Evolutionary conservation across 139 green algal species (phyloP).

Genomic region (Spirogloea muscicola): DNA sequence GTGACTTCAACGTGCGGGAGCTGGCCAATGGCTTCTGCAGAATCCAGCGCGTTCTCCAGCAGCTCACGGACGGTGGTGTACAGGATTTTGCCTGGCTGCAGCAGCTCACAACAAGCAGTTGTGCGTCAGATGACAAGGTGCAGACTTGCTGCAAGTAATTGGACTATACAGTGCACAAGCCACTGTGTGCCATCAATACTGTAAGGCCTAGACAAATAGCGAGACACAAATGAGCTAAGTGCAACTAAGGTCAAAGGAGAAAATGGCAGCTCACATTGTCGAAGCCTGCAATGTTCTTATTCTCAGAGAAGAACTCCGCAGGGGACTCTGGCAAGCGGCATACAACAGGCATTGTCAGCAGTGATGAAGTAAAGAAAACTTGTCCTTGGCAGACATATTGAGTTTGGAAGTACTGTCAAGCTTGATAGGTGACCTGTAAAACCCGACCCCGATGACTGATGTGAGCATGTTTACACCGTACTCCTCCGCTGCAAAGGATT

Average conservation of each 20-base stretch:
- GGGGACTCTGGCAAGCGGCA: constrained; percentile 52
- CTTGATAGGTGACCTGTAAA: no score
- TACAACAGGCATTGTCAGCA: no score
- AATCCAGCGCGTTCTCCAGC: constrained; percentile 91
- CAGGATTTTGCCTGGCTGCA: constrained; percentile 88
- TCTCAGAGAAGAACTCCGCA: constrained; percentile 96
- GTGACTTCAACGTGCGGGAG: constrained; percentile 46
- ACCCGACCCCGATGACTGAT: no score
- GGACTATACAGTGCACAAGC: neutral
- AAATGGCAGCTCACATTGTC: constrained; percentile 69
- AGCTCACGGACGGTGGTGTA: constrained; percentile 95
- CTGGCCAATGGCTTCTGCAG: constrained; percentile 73
- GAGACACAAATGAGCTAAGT: neutral
- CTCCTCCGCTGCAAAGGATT: no score
- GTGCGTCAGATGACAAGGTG: no score
- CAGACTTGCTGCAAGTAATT: no score
- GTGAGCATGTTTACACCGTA: no score
- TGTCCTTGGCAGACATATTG: no score
- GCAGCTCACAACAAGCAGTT: no score
- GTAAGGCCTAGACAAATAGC: neutral
- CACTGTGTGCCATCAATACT: neutral
- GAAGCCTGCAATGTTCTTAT: constrained; percentile 97
- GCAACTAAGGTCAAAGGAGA: neutral
- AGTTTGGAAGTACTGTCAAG: no score
- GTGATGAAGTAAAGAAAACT: neutral